Evolutionary conservation across 768 basidiomycete genomes (phyloP).

Genomic region (Rubroboletus pulcherrimus): DNA sequence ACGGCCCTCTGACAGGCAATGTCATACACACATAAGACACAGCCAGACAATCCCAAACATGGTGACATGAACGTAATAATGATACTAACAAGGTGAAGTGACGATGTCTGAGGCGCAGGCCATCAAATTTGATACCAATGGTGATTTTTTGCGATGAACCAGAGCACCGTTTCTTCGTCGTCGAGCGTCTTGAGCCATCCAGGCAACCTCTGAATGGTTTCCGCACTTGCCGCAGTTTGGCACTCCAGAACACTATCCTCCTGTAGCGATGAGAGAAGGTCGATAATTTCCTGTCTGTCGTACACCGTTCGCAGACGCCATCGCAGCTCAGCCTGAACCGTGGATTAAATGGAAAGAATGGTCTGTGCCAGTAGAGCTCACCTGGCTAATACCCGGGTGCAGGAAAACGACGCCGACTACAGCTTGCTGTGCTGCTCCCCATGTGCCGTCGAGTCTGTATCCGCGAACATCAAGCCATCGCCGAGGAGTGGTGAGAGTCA

Average conservation of each 20-base stretch:
- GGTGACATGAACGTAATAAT: constrained; percentile 13
- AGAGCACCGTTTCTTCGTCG: constrained; percentile 50
- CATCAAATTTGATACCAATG: constrained; percentile 64
- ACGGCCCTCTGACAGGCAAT: too few relatives aligned
- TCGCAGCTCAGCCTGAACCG: constrained; percentile 56
- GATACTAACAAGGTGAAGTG: constrained; percentile 9
- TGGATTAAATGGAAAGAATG: constrained; percentile 6
- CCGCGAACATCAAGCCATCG: constrained; percentile 80
- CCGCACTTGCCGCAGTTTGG: constrained; percentile 8
- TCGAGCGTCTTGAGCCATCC: constrained; percentile 39
- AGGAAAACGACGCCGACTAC: constrained; percentile 64
- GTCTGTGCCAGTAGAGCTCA: constrained; percentile 29
- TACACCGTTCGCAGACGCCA: constrained; percentile 72
- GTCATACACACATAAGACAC: too few relatives aligned
- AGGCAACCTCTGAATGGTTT: constrained; percentile 11
- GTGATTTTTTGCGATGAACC: constrained; percentile 52
- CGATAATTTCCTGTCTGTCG: constrained; percentile 69
- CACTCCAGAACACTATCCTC: constrained; percentile 48
- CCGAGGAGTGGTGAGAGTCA: constrained; percentile 55
- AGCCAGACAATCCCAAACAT: neutral
- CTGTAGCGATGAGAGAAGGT: constrained; percentile 52
- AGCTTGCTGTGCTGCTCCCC: constrained; percentile 70
- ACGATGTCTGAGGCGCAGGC: neutral
- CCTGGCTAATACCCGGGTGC: constrained; percentile 73
- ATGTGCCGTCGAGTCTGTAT: constrained; percentile 52